phyloP scores from a whole-genome alignment of 2,329 filamentous ascomycete genomes.

The Clathrospora elynae region DNA sequence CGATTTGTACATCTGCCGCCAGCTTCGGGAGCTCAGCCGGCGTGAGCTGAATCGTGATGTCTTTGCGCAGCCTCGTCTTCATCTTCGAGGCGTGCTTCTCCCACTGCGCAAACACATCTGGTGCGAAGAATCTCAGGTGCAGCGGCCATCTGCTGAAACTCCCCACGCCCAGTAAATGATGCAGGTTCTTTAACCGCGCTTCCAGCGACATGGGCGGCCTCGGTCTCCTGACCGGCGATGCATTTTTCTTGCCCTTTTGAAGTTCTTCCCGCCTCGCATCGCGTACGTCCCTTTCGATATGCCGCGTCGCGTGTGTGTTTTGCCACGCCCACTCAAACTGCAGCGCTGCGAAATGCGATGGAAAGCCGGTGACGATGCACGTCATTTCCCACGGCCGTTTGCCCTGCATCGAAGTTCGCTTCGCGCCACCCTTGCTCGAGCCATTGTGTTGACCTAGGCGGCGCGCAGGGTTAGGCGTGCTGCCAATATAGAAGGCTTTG shows the following conservation, averaged over 20 bases:
- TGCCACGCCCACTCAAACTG: conserved; percentile 99
- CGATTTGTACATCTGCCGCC: conserved; percentile 24
- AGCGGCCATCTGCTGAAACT: conserved; percentile 87
- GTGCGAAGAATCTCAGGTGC: conserved; percentile 75
- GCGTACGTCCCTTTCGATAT: conserved; percentile 63
- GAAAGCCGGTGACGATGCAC: conserved; percentile 84
- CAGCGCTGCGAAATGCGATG: conserved; percentile 81
- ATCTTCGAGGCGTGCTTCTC: conserved; percentile 53
- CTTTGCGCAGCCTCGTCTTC: conserved; percentile 30
- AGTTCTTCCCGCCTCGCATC: conserved; percentile 44
- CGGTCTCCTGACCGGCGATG: conserved; percentile 48
- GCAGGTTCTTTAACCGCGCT: conserved; percentile 77
- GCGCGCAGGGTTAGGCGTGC: conserved; percentile 83
- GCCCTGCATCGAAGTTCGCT: conserved; percentile 68
- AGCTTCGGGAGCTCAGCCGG: conserved; percentile 35
- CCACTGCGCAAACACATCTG: conserved; percentile 74
- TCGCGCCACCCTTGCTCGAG: conserved; percentile 77
- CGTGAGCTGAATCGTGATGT: conserved; percentile 37
- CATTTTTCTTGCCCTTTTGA: conserved; percentile 34
- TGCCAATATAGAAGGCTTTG: conserved; percentile 82
- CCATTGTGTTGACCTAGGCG: conserved; percentile 94
- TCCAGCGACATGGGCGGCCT: conserved; percentile 64
- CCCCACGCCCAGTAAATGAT: conserved; percentile 75
- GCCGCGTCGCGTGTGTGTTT: conserved; percentile 78
- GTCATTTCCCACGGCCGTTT: conserved; percentile 83